Evolutionary conservation across 768 basidiomycete genomes (phyloP), one percentile per base, ranked within the genome.

Genomic region (Tephrocybe sp.): DNA sequence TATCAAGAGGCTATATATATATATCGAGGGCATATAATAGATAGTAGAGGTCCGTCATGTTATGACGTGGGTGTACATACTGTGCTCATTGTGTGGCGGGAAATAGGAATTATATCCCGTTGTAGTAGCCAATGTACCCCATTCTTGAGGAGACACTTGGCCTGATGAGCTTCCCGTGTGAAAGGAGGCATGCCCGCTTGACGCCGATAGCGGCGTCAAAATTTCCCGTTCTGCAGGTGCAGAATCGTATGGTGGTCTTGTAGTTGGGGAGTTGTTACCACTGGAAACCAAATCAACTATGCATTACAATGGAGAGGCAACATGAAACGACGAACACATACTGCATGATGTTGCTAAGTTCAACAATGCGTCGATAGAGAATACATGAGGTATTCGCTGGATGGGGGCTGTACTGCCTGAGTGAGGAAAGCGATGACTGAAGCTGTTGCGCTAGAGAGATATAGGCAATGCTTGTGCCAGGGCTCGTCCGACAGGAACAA

Each of bases 61-160:
- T 58, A 83, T 80, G 58, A 83, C 79, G 55, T 76, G 78, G 58
- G 69, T 74, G 64, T 83, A 83, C 55, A 84, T 76, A 60, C 64
- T 67, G 58, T 80, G 78, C 44, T 83, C 80, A 43, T 68, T 49
- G 35, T 76, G 67, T 52, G 83, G 71, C 27, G 85, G 80, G 61
- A 88, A 88, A 65, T 88, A 88, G 5, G 86, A 74, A 47, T 83
- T 86, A 67, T 84, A 87, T 26, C 79, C 77, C 12, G 73, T 64
- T 45, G 50, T 34, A 24, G 78, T 60, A 19, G 77, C 71, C 62
- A 84, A 71, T 49, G 77, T 71, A 55, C 73, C 79, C 85, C 84
- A 86, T 65, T 86, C 78, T 55, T 82, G 77, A 32, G 79, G 77
- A 47, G 80, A 74, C 58, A 79, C 77, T 62, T 71, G 77, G 18